Percentiles rank a stretch among this genome's conserved stretches.
These are phyloP conservation scores for Entoloma clypeatum DNA, from an alignment of 1,284 basidiomycete species.

Conservation along the genomic window DNA sequence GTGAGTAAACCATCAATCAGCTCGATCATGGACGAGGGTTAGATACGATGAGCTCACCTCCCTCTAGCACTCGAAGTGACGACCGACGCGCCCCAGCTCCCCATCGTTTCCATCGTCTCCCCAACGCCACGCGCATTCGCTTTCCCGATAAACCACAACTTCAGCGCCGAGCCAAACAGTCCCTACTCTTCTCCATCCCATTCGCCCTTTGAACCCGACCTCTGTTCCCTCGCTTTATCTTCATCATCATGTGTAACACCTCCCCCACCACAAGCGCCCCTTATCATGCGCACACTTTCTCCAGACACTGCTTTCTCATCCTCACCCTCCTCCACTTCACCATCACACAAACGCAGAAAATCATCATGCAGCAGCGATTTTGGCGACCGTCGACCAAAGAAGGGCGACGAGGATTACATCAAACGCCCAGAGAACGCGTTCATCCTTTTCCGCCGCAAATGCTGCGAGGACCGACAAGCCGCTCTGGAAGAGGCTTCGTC, in stretches of 20 bases:
- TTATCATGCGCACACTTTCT: constrained; percentile 45
- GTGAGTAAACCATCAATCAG: constrained; percentile 37
- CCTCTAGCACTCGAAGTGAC: constrained; percentile 66
- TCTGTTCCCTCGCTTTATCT: constrained; percentile 49
- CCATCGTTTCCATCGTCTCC: constrained; percentile 62
- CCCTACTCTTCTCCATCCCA: constrained; percentile 60
- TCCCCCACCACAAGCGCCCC: too few species aligned
- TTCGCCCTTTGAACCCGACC: constrained; percentile 69
- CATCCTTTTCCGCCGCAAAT: constrained; percentile 73
- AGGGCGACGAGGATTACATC: constrained; percentile 76
- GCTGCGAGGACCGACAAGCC: constrained; percentile 64
- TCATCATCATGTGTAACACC: constrained; percentile 35
- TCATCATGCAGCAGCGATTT: constrained; percentile 53
- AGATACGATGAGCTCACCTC: constrained; percentile 28
- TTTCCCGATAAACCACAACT: constrained; percentile 54
- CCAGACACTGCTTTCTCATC: constrained; percentile 36
- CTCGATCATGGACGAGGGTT: constrained; percentile 9
- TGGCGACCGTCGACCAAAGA: constrained; percentile 66
- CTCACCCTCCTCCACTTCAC: constrained; percentile 30
- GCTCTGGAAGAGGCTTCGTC: constrained; percentile 44
- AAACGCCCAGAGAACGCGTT: constrained; percentile 80
- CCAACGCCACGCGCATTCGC: constrained; percentile 74
- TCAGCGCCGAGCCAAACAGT: constrained; percentile 56
- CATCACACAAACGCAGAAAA: constrained; percentile 57
- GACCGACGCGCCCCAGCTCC: constrained; percentile 55